Conservation (phyloP, 345 rosid genomes). For the Heritiera littoralis region DNA sequence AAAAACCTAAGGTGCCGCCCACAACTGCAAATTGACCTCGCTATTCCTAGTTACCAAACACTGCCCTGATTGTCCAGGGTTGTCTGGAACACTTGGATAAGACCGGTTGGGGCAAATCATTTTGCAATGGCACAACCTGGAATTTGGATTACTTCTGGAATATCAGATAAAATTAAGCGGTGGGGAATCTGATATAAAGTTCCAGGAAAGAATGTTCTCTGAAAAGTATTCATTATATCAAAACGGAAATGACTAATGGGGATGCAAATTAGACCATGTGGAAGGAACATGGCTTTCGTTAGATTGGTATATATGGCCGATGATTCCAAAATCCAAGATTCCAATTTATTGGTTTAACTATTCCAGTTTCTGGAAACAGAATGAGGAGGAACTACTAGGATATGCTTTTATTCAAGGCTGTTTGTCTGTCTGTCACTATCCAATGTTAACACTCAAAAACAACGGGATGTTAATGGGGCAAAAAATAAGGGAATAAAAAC, state of each 20-base stretch:
- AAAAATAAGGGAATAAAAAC: background rate
- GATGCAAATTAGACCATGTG: background rate
- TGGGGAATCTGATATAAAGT: background rate
- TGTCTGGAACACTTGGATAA: constrained; percentile 7
- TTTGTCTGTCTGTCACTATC: constrained; percentile 21
- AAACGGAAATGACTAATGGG: background rate
- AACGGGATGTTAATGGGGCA: background rate
- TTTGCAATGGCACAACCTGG: background rate
- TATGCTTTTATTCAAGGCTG: constrained; percentile 23
- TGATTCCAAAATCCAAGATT: background rate
- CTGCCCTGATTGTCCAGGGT: background rate
- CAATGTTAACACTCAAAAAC: constrained; percentile 22
- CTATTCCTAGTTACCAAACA: background rate
- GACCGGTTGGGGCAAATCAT: background rate
- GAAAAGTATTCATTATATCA: background rate
- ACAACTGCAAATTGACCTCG: background rate
- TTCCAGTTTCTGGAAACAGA: constrained; percentile 13
- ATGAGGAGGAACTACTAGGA: constrained; percentile 10
- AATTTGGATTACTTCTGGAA: background rate
- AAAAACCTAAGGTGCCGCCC: constrained; percentile 2
- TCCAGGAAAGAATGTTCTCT: background rate
- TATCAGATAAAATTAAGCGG: background rate
- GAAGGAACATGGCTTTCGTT: background rate
- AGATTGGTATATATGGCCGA: background rate
- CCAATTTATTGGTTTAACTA: constrained; percentile 9